These are phyloP conservation scores for Zymoseptoria pseudotritici DNA, from an alignment of 2,329 filamentous ascomycete genomes.

Conservation along the genomic window DNA sequence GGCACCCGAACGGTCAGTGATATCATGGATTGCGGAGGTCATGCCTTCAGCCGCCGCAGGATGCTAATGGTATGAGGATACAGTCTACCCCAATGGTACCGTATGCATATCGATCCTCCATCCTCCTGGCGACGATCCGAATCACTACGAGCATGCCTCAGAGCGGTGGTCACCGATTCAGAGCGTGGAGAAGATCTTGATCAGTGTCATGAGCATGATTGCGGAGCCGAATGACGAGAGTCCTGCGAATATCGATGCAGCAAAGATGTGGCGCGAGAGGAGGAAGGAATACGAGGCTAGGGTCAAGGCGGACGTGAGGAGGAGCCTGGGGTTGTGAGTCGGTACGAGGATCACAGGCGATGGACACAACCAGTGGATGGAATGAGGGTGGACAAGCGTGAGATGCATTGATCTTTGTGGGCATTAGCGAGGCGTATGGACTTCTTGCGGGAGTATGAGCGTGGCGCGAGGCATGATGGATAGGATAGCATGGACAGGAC, in stretches of 20 bases:
- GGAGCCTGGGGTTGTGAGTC: slow-evolving; percentile 63
- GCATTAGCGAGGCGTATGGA: slow-evolving; percentile 2
- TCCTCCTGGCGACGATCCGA: slow-evolving; percentile 91
- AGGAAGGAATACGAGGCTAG: slow-evolving; percentile 76
- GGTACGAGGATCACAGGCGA: neutral
- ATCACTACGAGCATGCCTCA: slow-evolving; percentile 93
- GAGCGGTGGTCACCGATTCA: slow-evolving; percentile 97
- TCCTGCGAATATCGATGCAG: slow-evolving; percentile 91
- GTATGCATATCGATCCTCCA: slow-evolving; percentile 99
- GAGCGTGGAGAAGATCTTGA: slow-evolving; percentile 93
- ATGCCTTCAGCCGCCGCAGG: neutral
- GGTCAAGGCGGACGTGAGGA: slow-evolving; percentile 74
- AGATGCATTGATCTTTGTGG: neutral
- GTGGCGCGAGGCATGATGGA: neutral
- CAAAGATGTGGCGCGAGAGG: slow-evolving; percentile 89
- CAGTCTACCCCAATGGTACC: slow-evolving; percentile 83
- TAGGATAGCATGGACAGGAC: neutral
- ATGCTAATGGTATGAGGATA: neutral
- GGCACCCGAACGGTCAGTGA: slow-evolving; percentile 83
- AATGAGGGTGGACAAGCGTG: neutral
- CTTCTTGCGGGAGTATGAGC: neutral
- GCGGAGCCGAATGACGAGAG: slow-evolving; percentile 96
- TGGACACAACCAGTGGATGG: neutral
- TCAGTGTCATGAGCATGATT: slow-evolving; percentile 97
- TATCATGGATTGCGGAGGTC: neutral